Evolutionary conservation across 2,329 filamentous ascomycete species (phyloP), one percentile per base, ranked within the genome.

Genomic region (Pseudogymnoascus sp.): DNA sequence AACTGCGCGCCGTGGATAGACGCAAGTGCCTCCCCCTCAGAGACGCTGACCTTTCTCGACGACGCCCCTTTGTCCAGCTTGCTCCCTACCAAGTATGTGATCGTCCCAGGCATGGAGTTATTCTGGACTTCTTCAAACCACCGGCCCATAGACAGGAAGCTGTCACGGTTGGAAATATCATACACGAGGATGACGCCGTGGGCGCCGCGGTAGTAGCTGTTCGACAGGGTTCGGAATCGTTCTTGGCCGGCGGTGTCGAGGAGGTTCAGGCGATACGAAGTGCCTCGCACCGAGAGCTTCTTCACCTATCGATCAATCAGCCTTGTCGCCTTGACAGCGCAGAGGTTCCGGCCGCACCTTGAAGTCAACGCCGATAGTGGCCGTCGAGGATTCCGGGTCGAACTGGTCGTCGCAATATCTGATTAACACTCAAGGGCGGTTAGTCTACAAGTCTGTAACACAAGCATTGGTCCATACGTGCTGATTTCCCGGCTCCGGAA

Each of bases 121-220:
- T 71, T 69, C 66, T 80, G 76, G 6, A 77, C 81, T 68, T 83
- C 80, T 47, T 79, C 76, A 65, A 81, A 80, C 80, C 81, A 84
- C 58, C 74, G 73, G 50, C 79, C 78, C 78, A 83, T 80, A 57
- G 76, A 74, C 22, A 75, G 68, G 67, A 83, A 83, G 61, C 76
- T 79, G 58, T 79, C 76, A 33, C 79, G 71, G 70, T 88, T 86
- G 28, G 89, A 87, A 62, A 97, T 80, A 74, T 99, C 94, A 81
- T 97, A 99, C 65, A 97, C 86, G 63, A 99, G 82, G 58, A 99
- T 88, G n/a, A 93, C 93, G 67, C 93, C 94, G 4, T 94, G 93
- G 1, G 94, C 94, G 65, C 93, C 93, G 70, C 94, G 88, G 75
- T 99, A 97, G 77, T 97, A 99, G 47, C 89, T 94, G 66, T 94